Base-by-base conservation (phyloP, 2,329 filamentous ascomycete genomes). In the Penicillium sp. region DNA sequence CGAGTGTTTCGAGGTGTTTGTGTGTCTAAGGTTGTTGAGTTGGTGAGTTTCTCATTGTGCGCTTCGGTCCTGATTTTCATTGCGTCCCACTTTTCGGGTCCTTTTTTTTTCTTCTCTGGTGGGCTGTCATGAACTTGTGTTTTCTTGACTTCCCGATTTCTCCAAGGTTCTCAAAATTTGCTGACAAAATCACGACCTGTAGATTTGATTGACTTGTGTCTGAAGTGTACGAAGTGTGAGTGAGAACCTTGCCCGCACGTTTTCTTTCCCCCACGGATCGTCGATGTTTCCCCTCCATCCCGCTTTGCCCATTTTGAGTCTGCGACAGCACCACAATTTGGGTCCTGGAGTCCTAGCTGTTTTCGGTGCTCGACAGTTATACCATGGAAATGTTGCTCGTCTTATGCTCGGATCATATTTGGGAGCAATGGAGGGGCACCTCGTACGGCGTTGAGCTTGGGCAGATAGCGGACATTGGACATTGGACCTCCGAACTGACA, bases 151-250 rank as follows among this genome's bases (percentile, higher is more conserved):
- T 20, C 24, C 24, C 24, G 9, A 16, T 35, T 59, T 50, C 57
- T 60, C 57, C 56, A 59, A 63, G 62, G 58, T 65, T 65, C 58
- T 60, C 56, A 61, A 18, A 18, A 37, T 18, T 36, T 34, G 45
- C 57, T 58, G 38, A 59, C 56, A 46, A 49, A 44, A 14, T 46
- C 20, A 48, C 3, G 24, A 9, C 24, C 9, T 20, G 1, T 56
- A 46, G 59, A 39, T 45, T 43, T 47, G 39, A 47, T 59, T 44
- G 48, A 57, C 40, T 50, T 53, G 57, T 52, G 51, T 53, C 46
- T 46, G 57, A 59, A 59, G 55, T 47, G 51, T 54, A 34, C 31
- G 54, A 60, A 64, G 59, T 29, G 63, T 65, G 58, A 64, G 63
- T 65, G 50, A 49, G 42, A 46, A 31, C 28, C 42, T 32, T 44